Conservation (phyloP, 345 rosid genomes). For the Punica granatum region DNA sequence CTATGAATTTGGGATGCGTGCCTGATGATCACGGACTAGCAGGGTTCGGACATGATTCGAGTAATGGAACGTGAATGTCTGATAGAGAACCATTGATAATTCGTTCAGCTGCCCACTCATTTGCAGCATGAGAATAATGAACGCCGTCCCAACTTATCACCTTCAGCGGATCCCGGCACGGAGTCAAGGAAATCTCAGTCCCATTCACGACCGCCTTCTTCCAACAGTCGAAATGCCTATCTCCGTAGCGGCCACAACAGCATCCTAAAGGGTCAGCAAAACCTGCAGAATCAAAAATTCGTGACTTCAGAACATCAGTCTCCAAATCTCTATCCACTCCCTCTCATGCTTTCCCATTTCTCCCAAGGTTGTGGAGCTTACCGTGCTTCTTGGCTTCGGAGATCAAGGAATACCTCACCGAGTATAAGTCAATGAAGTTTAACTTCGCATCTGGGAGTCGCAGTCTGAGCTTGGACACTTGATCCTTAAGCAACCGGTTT, state of each 20-base stretch:
- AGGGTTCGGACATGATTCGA: conserved; percentile 5
- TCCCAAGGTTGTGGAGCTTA: conserved; percentile 9
- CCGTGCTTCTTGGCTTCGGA: conserved; percentile 41
- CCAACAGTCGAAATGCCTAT: conserved; percentile 54
- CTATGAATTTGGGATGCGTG: too few relatives aligned
- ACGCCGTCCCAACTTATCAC: conserved; percentile 77
- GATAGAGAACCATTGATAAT: conserved; percentile 46
- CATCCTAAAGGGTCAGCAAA: conserved; percentile 46
- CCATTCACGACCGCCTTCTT: conserved; percentile 51
- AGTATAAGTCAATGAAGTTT: conserved; percentile 55
- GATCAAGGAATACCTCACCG: conserved; percentile 50
- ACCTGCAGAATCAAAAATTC: conserved; percentile 27
- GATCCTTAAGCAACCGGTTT: conserved; percentile 47
- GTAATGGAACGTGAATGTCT: conserved; percentile 25
- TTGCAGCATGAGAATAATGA: conserved; percentile 58
- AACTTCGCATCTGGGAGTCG: conserved; percentile 38
- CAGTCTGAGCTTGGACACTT: conserved; percentile 25
- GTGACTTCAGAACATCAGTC: not conserved
- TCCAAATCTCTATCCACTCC: not conserved
- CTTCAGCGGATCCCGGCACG: conserved; percentile 44
- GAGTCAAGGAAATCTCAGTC: conserved; percentile 43
- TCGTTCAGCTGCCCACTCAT: conserved; percentile 30
- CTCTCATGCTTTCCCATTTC: not conserved
- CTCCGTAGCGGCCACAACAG: conserved; percentile 58
- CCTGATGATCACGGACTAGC: not conserved